Evolutionary conservation across 2,329 filamentous ascomycete species (phyloP).

Genomic region (Xylariaceae sp.): DNA sequence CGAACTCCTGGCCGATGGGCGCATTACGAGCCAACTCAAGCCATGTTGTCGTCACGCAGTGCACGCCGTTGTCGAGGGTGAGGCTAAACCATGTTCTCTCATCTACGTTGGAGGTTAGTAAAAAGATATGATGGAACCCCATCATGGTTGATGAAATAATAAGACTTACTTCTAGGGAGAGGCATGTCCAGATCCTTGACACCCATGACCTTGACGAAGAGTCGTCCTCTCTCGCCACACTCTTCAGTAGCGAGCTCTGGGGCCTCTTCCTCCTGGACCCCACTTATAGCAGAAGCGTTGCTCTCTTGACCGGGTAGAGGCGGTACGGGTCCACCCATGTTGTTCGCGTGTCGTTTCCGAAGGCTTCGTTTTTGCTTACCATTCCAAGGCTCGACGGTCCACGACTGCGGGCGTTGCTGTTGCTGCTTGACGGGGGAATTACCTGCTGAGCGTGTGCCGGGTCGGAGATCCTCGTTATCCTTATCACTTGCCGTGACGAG

Average conservation of each 20-base stretch:
- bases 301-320: slow-evolving; percentile 86
- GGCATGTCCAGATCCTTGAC: slow-evolving; percentile 94
- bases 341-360: slow-evolving; percentile 49
- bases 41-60: slow-evolving; percentile 96
- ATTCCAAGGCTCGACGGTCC: slow-evolving; percentile 98
- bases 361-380: slow-evolving; percentile 63
- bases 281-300: slow-evolving; percentile 61
- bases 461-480: slow-evolving; percentile 50
- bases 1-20: slow-evolving; percentile 96
- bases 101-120: slow-evolving; percentile 44
- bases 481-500: slow-evolving; percentile 88
- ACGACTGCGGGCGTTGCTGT: slow-evolving; percentile 74
- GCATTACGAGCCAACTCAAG: slow-evolving; percentile 86
- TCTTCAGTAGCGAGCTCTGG: slow-evolving; percentile 61
- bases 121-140: not conserved
- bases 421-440: slow-evolving; percentile 68
- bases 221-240: slow-evolving; percentile 76
- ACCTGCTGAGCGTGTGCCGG: slow-evolving; percentile 54
- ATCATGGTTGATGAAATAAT: not conserved
- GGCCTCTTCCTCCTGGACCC: slow-evolving; percentile 64
- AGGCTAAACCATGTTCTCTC: slow-evolving; percentile 93
- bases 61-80: slow-evolving; percentile 95
- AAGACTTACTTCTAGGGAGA: slow-evolving; percentile 74
- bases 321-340: slow-evolving; percentile 60
- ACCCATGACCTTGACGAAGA: slow-evolving; percentile 98